A percentile compares a stretch with the other conserved stretches of the same genome.
These are phyloP conservation scores for Ilex asprella DNA, from an alignment of 257 asterid genomes.

Conservation along the genomic window DNA sequence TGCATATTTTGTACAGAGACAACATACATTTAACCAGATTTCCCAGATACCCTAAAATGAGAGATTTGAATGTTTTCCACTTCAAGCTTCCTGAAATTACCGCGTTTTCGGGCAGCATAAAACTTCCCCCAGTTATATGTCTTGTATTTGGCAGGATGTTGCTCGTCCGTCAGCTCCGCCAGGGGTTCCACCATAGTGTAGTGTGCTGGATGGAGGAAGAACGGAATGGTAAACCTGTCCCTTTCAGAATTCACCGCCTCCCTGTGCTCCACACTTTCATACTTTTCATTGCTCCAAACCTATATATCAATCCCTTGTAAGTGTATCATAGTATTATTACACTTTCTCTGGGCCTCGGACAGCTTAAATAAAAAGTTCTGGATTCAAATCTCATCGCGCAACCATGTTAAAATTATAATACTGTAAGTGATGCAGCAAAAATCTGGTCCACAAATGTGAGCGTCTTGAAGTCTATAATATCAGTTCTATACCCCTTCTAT, in stretches of 20 bases:
- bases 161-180: conserved; percentile 30
- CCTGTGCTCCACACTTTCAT: conserved; percentile 53
- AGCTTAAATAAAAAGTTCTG: too few relatives aligned
- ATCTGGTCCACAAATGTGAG: too few relatives aligned
- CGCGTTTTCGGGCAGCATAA: conserved; percentile 26
- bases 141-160: conserved; percentile 33
- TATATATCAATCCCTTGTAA: conserved; percentile 3
- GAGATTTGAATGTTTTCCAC: conserved; percentile 39
- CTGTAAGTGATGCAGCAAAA: too few relatives aligned
- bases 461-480: too few relatives aligned
- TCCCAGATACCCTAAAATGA: conserved; percentile 30
- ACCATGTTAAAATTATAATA: conserved; percentile 8
- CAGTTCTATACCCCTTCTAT: too few relatives aligned
- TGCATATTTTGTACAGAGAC: too few relatives aligned
- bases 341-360: too few relatives aligned
- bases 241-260: conserved; percentile 45
- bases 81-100: conserved; percentile 46
- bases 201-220: conserved; percentile 36
- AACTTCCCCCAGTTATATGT: conserved; percentile 44
- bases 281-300: conserved; percentile 20
- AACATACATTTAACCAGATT: too few relatives aligned
- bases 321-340: too few relatives aligned
- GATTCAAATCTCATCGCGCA: background rate
- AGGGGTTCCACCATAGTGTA: conserved; percentile 33
- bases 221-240: conserved; percentile 46